Evolutionary conservation across 1,139 yeast genomes (phyloP), one percentile per base, ranked within the genome.

Genomic region (Scheffersomyces lignicola): DNA sequence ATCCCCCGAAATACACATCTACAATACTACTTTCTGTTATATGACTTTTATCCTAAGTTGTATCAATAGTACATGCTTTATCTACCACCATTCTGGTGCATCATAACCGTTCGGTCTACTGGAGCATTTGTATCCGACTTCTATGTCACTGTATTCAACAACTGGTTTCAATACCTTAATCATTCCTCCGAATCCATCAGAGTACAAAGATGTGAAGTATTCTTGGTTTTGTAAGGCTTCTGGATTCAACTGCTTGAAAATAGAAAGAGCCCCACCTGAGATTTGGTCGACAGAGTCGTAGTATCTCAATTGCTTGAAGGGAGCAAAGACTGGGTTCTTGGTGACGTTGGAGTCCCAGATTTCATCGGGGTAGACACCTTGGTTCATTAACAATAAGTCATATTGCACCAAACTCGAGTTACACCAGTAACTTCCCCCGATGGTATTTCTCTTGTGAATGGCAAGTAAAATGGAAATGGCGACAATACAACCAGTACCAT

Each of bases 401-500:
- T 60, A 60, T 39, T 58, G 63, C 22, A 54, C 51, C 14, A 60
- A 44, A 6, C 62, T 56, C n/a, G 62, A 51, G 28, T 50, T 50
- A 34, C 57, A 49, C 59, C 62, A 57, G 41, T 60, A 60, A 25
- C 57, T 49, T 4, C 65, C 65, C 11, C 65, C 65, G 14, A 39
- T 11, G 11, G 40, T 42, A 15, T 58, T 53, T 25, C 65, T 46
- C 35, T 54, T 44, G 36, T 52, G 50, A 9, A 60, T 39, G 7
- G 58, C 65, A 31, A 45, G 40, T 33, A 60, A 42, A 17, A 57
- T 54, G 13, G 61, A 59, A 42, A 55, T 54, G 7, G 62, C 61
- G 20, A 57, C 65, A 45, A 58, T 45, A 41, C 62, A 59, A 3
- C 64, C 65, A 20, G 62, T 56, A 15, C 62, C 63, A 38, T 59